Evolutionary conservation across 2,329 filamentous ascomycete genomes (phyloP), one percentile per base, ranked within the genome.

Genomic region (Microsporum audouinii): DNA sequence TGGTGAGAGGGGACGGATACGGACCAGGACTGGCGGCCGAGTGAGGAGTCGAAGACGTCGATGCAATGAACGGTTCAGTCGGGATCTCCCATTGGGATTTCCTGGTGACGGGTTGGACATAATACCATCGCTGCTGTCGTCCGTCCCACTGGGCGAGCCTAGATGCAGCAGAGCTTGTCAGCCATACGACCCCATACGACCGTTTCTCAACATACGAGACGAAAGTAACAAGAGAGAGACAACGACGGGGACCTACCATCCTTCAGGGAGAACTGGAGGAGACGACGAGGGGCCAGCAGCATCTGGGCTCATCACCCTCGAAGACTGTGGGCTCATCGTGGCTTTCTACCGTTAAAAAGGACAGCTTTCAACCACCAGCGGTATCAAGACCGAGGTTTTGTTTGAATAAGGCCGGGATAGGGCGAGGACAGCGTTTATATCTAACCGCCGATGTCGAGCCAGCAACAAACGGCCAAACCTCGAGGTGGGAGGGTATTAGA

Each of bases 141-240:
- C 73, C 72, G 61, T 75, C 72, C 71, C 73, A 75, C 60, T 75
- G 73, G 33, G 73, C 70, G 34, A 75, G 69, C 73, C 73, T 75
- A 59, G 12, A 58, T 41, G n/a, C 39, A 43, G 39, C 39, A 43
- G 39, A 5, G 17, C n/a, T 23, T 23, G 17, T 23, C 17, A 23
- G 1, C 17, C 17, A 23, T 23, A 23, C 17, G 17, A 43, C n/a
- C 39, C 17, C 17, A 23, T 23, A 23, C 17, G 17, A 43, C n/a
- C 39, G n/a, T 4, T 43, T 14, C n/a, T 23, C 41, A 23, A 14
- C 43, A 33, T 34, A 7, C n/a, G 23, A 47, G 8, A 27, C 6
- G 7, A 47, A 33, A n/a, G n/a, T 39, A n/a, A n/a, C 17, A 57
- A 57, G 38, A 23, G 12, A 45, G 29, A 23, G 33, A 14, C 4